Percentiles rank a stretch among this genome's conserved stretches.
These are phyloP conservation scores for Geoglossum cookeanum DNA, from an alignment of 2,329 filamentous ascomycete species.

Conservation along the genomic window DNA sequence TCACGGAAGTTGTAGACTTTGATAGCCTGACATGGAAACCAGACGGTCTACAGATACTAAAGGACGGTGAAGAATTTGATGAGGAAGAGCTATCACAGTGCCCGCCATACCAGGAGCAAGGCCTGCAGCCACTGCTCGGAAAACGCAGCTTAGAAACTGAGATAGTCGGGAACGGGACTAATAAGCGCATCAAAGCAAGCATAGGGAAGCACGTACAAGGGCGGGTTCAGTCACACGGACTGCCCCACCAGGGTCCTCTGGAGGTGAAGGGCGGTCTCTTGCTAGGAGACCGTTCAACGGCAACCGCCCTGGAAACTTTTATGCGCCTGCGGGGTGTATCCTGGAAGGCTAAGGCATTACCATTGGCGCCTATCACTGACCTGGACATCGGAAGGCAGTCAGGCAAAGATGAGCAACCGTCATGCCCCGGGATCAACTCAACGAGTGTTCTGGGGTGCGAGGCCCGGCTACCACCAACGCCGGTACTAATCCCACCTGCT, in stretches of 20 bases:
- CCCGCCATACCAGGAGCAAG: slow-evolving; percentile 11
- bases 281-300: neutral
- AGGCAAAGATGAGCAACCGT: neutral
- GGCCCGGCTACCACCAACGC: slow-evolving; percentile 6
- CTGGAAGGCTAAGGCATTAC: neutral
- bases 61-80: slow-evolving; percentile 20
- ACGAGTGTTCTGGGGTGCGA: neutral
- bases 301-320: neutral
- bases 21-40: slow-evolving; percentile 30
- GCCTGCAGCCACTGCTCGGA: slow-evolving; percentile 21
- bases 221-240: neutral
- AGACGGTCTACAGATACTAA: slow-evolving; percentile 27
- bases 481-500: slow-evolving; percentile 13
- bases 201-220: neutral
- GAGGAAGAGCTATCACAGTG: slow-evolving; percentile 18
- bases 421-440: neutral
- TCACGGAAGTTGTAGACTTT: slow-evolving; percentile 16
- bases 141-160: slow-evolving; percentile 19
- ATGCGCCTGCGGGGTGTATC: neutral
- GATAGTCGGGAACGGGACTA: too few species aligned
- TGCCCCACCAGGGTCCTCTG: neutral
- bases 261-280: slow-evolving; percentile 8
- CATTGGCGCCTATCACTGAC: too few species aligned
- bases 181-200: neutral
- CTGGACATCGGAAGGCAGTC: neutral